phyloP scores from a whole-genome alignment of 1,284 basidiomycete species.

The Ceratobasidium sp. region DNA sequence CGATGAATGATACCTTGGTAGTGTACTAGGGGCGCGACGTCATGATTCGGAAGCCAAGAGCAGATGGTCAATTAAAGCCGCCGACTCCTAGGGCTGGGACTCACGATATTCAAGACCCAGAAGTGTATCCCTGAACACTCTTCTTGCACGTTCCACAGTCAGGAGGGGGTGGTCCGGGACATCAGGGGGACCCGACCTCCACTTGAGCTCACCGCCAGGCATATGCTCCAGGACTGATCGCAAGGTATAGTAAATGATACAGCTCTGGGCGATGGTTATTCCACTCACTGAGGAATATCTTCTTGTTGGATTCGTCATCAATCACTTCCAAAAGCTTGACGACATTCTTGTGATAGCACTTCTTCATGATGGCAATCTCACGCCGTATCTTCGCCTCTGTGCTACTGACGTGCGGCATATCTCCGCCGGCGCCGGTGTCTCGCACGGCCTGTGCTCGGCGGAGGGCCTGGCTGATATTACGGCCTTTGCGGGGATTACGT shows the following conservation, averaged over 20 bases:
- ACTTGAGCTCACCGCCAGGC: constrained; percentile 90
- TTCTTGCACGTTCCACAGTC: constrained; percentile 79
- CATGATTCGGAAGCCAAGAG: constrained; percentile 24
- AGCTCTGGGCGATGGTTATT: background rate
- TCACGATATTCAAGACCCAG: constrained; percentile 90
- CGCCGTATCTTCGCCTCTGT: constrained; percentile 81
- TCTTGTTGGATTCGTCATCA: constrained; percentile 86
- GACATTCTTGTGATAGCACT: constrained; percentile 88
- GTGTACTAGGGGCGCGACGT: constrained; percentile 67
- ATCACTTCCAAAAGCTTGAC: constrained; percentile 94
- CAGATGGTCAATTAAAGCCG: background rate
- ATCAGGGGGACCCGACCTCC: constrained; percentile 64
- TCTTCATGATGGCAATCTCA: constrained; percentile 99
- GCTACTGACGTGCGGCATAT: constrained; percentile 52
- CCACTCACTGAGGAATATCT: constrained; percentile 88
- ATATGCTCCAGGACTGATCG: constrained; percentile 90
- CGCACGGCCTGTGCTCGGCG: constrained; percentile 32
- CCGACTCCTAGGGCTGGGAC: constrained; percentile 49
- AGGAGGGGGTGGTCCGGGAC: constrained; percentile 66
- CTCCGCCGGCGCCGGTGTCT: constrained; percentile 40
- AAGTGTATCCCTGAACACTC: constrained; percentile 89
- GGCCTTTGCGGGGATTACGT: constrained; percentile 62
- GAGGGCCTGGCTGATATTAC: constrained; percentile 49
- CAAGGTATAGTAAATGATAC: constrained; percentile 18
- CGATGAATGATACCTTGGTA: constrained; percentile 98